A percentile compares a stretch with the other conserved stretches of the same genome.
phyloP scores from a whole-genome alignment of 257 asterid species.

The Solanum microdontum region DNA sequence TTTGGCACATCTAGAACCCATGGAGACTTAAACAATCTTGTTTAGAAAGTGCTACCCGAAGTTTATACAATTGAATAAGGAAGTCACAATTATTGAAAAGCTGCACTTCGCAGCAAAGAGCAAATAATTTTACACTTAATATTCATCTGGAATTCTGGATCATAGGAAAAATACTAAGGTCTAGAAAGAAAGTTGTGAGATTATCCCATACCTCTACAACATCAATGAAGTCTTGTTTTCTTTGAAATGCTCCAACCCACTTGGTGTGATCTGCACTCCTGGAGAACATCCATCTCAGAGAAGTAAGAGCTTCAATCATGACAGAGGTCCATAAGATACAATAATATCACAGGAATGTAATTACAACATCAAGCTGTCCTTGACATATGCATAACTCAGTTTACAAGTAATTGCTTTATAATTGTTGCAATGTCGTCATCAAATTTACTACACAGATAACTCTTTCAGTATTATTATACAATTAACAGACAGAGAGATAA shows the following conservation, averaged over 20 bases:
- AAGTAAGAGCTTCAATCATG: not conserved
- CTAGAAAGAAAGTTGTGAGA: not conserved
- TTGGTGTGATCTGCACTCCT: slow-evolving; percentile 91
- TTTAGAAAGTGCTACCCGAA: not conserved
- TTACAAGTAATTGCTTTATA: not conserved
- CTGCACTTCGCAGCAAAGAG: not conserved
- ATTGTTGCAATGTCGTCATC: not conserved
- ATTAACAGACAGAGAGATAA: not conserved
- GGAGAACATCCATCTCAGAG: slow-evolving; percentile 7
- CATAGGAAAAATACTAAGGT: not conserved
- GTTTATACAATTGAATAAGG: not conserved
- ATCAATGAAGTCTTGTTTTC: slow-evolving; percentile 79
- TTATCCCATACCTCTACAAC: slow-evolving; percentile 67
- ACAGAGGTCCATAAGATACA: not conserved
- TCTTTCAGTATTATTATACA: not conserved
- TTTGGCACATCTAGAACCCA: not conserved
- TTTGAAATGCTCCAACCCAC: slow-evolving; percentile 75
- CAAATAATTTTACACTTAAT: not conserved
- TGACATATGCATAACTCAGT: not conserved
- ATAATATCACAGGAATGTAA: not conserved
- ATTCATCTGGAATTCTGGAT: not conserved
- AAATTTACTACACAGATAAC: not conserved
- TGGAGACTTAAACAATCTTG: not conserved
- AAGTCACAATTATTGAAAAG: not conserved
- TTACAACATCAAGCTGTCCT: not conserved